phyloP scores from a whole-genome alignment of 177 flowering plant species.

The Vitis hybrid region DNA sequence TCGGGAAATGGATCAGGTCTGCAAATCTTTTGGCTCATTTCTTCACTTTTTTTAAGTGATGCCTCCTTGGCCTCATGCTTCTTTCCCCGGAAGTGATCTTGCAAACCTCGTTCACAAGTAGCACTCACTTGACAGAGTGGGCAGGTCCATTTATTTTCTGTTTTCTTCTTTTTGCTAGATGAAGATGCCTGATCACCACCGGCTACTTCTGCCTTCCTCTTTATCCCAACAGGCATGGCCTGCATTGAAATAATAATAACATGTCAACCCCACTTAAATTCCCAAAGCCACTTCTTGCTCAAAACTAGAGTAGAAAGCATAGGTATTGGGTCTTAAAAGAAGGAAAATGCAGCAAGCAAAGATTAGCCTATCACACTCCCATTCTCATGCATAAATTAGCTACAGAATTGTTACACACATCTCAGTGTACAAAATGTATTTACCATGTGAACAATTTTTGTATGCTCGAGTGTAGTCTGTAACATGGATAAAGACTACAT shows the following conservation, averaged over 20 bases:
- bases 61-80: conserved; percentile 20
- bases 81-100: conserved; percentile 9
- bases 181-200: background rate
- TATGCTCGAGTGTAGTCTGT: too few species aligned
- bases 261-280: background rate
- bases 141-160: conserved; percentile 1
- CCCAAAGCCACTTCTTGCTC: background rate
- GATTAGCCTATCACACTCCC: too few species aligned
- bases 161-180: background rate
- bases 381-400: too few species aligned
- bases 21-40: too few species aligned
- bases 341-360: too few species aligned
- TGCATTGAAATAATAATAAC: background rate
- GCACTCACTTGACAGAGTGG: conserved; percentile 7
- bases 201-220: background rate
- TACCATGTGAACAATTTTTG: too few species aligned
- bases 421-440: too few species aligned
- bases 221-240: background rate
- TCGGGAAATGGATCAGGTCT: background rate
- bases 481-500: too few species aligned
- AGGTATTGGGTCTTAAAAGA: background rate
- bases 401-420: too few species aligned
- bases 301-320: background rate
- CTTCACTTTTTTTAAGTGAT: background rate
- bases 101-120: conserved; percentile 6